These are phyloP conservation scores for Stropharia rugosoannulata DNA, from an alignment of 768 basidiomycete genomes.

Conservation along the genomic window DNA sequence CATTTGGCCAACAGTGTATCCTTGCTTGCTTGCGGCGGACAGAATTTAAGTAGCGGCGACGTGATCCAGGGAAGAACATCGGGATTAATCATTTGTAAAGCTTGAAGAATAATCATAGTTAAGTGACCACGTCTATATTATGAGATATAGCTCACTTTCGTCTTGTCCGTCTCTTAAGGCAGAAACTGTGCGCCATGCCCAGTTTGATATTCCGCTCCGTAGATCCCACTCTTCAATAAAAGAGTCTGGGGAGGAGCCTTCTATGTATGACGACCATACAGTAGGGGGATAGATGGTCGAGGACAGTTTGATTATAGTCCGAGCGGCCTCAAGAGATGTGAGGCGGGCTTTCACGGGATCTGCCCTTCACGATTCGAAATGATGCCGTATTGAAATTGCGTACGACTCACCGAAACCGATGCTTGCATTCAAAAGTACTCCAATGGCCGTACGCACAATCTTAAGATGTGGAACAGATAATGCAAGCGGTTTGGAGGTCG, in stretches of 20 bases:
- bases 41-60: constrained; percentile 56
- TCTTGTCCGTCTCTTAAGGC: constrained; percentile 74
- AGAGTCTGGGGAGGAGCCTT: constrained; percentile 18
- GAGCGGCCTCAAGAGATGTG: constrained; percentile 64
- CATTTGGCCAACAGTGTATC: constrained; percentile 37
- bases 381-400: background rate
- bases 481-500: constrained; percentile 39
- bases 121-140: constrained; percentile 1
- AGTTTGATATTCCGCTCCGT: constrained; percentile 63
- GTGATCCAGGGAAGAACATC: constrained; percentile 66
- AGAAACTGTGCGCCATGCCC: constrained; percentile 77
- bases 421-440: constrained; percentile 76
- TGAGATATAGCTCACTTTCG: constrained; percentile 44
- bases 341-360: constrained; percentile 72
- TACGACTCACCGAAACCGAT: constrained; percentile 65
- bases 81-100: constrained; percentile 56
- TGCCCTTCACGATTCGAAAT: constrained; percentile 23
- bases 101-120: constrained; percentile 24
- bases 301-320: constrained; percentile 67
- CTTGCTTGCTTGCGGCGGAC: constrained; percentile 46
- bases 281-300: constrained; percentile 72
- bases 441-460: constrained; percentile 75
- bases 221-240: constrained; percentile 62
- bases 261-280: constrained; percentile 47
- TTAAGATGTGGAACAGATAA: constrained; percentile 64